phyloP scores from a whole-genome alignment of 1,139 yeast genomes.

The Candida dubliniensis region DNA sequence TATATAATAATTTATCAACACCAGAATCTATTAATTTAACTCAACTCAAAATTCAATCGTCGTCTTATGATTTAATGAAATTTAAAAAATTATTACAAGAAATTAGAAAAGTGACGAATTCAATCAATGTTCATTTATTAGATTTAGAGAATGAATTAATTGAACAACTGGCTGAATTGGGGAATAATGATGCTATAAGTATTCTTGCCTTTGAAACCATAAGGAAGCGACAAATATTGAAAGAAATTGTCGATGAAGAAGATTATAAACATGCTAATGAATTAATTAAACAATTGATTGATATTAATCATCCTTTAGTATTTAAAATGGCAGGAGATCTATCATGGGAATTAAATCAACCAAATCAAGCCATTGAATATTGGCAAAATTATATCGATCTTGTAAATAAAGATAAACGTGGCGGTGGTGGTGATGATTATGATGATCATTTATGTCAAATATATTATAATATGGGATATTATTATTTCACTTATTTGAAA shows the following conservation, averaged over 20 bases:
- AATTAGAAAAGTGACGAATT: constrained; percentile 59
- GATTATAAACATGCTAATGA: constrained; percentile 64
- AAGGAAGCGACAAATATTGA: constrained; percentile 11
- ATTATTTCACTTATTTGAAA: constrained; percentile 49
- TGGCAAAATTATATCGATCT: constrained; percentile 59
- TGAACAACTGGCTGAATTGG: constrained; percentile 81
- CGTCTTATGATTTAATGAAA: constrained; percentile 60
- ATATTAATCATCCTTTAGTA: constrained; percentile 65
- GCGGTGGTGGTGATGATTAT: neutral
- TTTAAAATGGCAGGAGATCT: constrained; percentile 74
- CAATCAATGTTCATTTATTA: constrained; percentile 54
- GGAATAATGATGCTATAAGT: constrained; percentile 78
- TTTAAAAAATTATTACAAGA: constrained; percentile 68
- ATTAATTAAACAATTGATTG: constrained; percentile 61
- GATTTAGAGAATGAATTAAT: constrained; percentile 68
- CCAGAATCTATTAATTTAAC: constrained; percentile 19
- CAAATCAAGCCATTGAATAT: constrained; percentile 54
- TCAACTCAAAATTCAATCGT: too few species aligned
- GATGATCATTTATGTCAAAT: constrained; percentile 73
- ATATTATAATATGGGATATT: constrained; percentile 65
- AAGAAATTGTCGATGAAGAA: constrained; percentile 34
- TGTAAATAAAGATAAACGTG: constrained; percentile 31
- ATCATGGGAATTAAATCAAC: constrained; percentile 48
- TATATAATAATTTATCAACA: constrained; percentile 47
- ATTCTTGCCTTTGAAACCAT: constrained; percentile 66